phyloP scores from a whole-genome alignment of 2,329 filamentous ascomycete species.

The Ploettnerulaceae sp. region DNA sequence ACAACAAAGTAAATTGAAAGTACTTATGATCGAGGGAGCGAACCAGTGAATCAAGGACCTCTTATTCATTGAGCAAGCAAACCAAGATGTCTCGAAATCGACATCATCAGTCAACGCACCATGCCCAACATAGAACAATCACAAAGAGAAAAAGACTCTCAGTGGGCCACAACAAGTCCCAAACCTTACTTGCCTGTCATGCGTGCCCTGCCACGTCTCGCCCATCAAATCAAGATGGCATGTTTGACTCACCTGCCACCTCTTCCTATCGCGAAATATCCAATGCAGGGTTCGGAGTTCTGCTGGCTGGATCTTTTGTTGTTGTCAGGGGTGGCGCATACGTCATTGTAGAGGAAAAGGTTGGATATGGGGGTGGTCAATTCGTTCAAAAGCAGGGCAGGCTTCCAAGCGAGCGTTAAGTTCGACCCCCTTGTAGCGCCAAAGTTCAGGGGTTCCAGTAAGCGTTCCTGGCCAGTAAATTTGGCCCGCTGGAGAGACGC shows the following conservation, averaged over 20 bases:
- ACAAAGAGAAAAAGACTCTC: not conserved
- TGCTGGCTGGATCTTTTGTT: not conserved
- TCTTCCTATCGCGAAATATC: slow-evolving; percentile 6
- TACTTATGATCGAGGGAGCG: slow-evolving; percentile 1
- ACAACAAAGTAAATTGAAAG: not conserved
- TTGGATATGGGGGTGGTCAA: slow-evolving; percentile 1
- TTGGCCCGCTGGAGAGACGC: not conserved
- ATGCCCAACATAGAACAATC: not conserved
- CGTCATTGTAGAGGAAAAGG: not conserved
- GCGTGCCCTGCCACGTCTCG: slow-evolving; percentile 1
- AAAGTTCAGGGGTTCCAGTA: slow-evolving; percentile 1
- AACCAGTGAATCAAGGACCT: not conserved
- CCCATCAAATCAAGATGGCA: not conserved
- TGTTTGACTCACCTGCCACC: slow-evolving; percentile 1
- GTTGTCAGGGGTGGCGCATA: not conserved
- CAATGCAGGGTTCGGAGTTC: not conserved
- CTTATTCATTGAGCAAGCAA: slow-evolving; percentile 1
- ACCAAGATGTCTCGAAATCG: slow-evolving; percentile 5
- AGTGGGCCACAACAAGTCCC: not conserved
- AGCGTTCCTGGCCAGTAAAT: slow-evolving; percentile 3
- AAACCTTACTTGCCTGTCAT: not conserved
- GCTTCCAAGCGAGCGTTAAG: slow-evolving; percentile 3
- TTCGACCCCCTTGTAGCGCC: not conserved
- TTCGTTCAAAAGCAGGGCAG: slow-evolving; percentile 11
- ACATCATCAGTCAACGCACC: slow-evolving; percentile 2